These are phyloP conservation scores for Mariannaea elegans DNA, from an alignment of 2,329 filamentous ascomycete genomes.

Conservation along the genomic window DNA sequence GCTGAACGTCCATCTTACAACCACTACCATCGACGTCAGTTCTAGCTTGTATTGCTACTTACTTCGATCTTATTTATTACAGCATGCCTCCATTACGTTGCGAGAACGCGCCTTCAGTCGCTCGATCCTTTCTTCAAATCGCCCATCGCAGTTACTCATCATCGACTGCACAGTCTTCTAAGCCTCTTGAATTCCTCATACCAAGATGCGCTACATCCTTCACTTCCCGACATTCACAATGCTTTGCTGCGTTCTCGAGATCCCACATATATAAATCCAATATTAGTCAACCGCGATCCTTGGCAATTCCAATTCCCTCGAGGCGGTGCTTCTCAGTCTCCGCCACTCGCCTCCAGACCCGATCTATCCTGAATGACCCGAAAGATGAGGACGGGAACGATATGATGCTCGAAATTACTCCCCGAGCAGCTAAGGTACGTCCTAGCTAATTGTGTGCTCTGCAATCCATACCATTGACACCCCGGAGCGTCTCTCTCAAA, in stretches of 20 bases:
- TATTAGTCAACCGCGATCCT: constrained; percentile 2
- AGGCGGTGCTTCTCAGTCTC: constrained; percentile 51
- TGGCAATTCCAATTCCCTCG: constrained; percentile 9
- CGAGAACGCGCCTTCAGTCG: constrained; percentile 49
- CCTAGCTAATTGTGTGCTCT: rapidly evolving
- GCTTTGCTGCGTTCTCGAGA: not conserved
- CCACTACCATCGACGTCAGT: not conserved
- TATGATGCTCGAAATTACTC: constrained; percentile 84
- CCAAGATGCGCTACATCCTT: constrained; percentile 42
- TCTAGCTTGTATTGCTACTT: not conserved
- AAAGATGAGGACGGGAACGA: constrained; percentile 85
- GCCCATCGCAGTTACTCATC: constrained; percentile 47
- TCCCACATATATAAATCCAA: not conserved
- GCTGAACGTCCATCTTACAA: constrained; percentile 11
- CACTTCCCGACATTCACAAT: constrained; percentile 6
- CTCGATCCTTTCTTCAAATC: constrained; percentile 53
- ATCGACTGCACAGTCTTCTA: constrained; percentile 33
- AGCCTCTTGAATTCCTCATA: constrained; percentile 52
- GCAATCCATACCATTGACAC: constrained; percentile 20
- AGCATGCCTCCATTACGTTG: constrained; percentile 50
- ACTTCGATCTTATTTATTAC: constrained; percentile 8
- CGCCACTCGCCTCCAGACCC: constrained; percentile 51
- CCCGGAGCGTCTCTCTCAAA: constrained; percentile 74
- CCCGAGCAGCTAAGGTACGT: constrained; percentile 79
- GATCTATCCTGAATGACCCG: constrained; percentile 73